phyloP scores from a whole-genome alignment of 768 basidiomycete species.

The Harrya chromipes region DNA sequence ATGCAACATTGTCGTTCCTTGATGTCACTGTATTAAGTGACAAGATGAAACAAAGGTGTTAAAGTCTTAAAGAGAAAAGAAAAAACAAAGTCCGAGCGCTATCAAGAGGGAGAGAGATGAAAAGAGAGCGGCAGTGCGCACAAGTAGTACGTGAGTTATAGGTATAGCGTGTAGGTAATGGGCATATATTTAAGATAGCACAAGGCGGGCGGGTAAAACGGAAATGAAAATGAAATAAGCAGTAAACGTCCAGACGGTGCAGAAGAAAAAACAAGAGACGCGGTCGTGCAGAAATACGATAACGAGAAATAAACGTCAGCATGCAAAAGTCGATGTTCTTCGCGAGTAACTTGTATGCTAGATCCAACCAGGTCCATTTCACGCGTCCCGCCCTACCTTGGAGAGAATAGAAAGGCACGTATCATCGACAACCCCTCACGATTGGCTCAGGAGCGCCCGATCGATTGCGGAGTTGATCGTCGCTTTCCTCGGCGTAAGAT shows the following conservation, averaged over 20 bases:
- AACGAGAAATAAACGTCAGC: slow-evolving; percentile 8
- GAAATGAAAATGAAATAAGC: background rate
- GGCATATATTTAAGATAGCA: background rate
- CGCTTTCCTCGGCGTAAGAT: slow-evolving; percentile 66
- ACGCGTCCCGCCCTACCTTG: slow-evolving; percentile 7
- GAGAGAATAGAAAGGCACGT: background rate
- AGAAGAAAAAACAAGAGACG: background rate
- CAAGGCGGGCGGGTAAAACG: background rate
- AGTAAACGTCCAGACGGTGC: slow-evolving; percentile 14
- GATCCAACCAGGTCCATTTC: slow-evolving; percentile 22
- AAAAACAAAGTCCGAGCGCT: too few relatives aligned
- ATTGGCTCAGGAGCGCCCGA: slow-evolving; percentile 56
- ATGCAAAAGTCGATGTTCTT: slow-evolving; percentile 11
- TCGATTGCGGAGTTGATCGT: slow-evolving; percentile 80
- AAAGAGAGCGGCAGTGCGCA: too few relatives aligned
- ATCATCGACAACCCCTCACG: slow-evolving; percentile 7
- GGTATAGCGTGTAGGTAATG: background rate
- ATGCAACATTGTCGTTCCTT: too few relatives aligned
- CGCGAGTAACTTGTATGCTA: slow-evolving; percentile 14
- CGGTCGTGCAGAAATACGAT: background rate
- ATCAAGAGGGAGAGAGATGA: too few relatives aligned
- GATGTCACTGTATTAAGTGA: too few relatives aligned
- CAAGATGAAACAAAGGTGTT: too few relatives aligned
- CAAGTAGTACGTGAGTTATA: too few relatives aligned
- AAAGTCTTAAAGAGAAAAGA: too few relatives aligned